phyloP scores from a whole-genome alignment of 1,139 yeast genomes.

The Magnusiomyces tetraspermus region DNA sequence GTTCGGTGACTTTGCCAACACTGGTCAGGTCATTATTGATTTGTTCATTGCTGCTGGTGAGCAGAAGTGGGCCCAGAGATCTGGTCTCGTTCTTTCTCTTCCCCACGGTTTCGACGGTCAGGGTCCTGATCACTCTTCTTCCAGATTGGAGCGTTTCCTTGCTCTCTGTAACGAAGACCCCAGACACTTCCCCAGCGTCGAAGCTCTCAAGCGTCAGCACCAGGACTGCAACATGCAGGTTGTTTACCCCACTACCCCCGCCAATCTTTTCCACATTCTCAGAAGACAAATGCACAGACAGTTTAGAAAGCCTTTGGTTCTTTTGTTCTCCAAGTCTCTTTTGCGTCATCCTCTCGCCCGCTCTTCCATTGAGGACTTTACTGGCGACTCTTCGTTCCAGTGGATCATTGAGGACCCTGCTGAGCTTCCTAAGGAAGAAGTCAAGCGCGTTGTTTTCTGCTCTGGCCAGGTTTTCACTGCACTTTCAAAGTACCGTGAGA shows the following conservation, averaged over 20 bases:
- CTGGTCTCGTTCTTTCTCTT: conserved; percentile 87
- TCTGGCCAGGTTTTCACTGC: conserved; percentile 95
- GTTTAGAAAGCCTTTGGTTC: conserved; percentile 88
- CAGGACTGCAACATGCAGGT: conserved; percentile 98
- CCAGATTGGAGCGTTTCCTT: conserved; percentile 93
- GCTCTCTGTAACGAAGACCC: conserved; percentile 95
- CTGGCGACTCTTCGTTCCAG: conserved; percentile 85
- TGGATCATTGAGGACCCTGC: conserved; percentile 93
- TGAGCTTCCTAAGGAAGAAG: conserved; percentile 71
- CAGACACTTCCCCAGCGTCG: conserved; percentile 81
- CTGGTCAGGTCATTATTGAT: conserved; percentile 95
- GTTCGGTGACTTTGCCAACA: conserved; percentile 99
- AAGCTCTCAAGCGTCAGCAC: conserved; percentile 90
- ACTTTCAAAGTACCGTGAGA: conserved; percentile 77
- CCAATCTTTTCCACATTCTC: conserved; percentile 89
- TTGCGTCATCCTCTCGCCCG: conserved; percentile 97
- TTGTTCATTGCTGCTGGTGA: conserved; percentile 97
- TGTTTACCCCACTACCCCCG: conserved; percentile 97
- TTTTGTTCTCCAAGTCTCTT: conserved; percentile 87
- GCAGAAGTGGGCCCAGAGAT: conserved; percentile 97
- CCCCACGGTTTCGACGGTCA: conserved; percentile 99
- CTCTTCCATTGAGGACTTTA: conserved; percentile 72
- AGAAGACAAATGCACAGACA: conserved; percentile 99
- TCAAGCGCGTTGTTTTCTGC: conserved; percentile 76
- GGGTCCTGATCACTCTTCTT: conserved; percentile 99